phyloP scores from a whole-genome alignment of 2,329 filamentous ascomycete genomes.

The Metarhizium robertsii region DNA sequence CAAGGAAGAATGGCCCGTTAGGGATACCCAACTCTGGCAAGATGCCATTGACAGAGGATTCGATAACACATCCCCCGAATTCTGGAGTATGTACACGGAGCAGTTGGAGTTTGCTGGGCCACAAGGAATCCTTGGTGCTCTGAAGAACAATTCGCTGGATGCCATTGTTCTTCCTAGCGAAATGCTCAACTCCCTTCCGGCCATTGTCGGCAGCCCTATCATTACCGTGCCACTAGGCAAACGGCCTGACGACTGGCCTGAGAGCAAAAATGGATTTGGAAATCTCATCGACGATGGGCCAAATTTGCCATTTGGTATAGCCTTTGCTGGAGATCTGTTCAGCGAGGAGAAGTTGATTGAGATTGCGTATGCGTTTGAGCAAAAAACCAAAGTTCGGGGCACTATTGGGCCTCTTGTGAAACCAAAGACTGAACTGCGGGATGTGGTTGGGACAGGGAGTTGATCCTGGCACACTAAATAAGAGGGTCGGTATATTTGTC shows the following conservation, averaged over 20 bases:
- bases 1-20: slow-evolving; percentile 46
- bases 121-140: slow-evolving; percentile 48
- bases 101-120: slow-evolving; percentile 42
- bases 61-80: slow-evolving; percentile 43
- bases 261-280: slow-evolving; percentile 34
- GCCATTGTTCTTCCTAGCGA: slow-evolving; percentile 50
- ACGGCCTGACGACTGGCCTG: slow-evolving; percentile 39
- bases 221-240: slow-evolving; percentile 53
- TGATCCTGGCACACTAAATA: background rate
- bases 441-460: slow-evolving; percentile 8
- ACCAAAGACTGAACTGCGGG: slow-evolving; percentile 22
- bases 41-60: slow-evolving; percentile 38
- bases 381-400: slow-evolving; percentile 32
- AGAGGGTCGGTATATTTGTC: no score
- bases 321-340: slow-evolving; percentile 51
- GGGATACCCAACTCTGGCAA: slow-evolving; percentile 50
- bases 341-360: slow-evolving; percentile 52
- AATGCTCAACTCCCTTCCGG: slow-evolving; percentile 37
- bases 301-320: slow-evolving; percentile 51
- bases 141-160: slow-evolving; percentile 44
- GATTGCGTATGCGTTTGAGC: slow-evolving; percentile 61
- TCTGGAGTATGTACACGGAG: slow-evolving; percentile 48
- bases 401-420: slow-evolving; percentile 18
- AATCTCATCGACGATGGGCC: slow-evolving; percentile 40
- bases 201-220: slow-evolving; percentile 48